A percentile compares a stretch with the other conserved stretches of the same genome.
Evolutionary conservation across 2,329 filamentous ascomycete genomes (phyloP).

Genomic region (Xylariaceae sp.): DNA sequence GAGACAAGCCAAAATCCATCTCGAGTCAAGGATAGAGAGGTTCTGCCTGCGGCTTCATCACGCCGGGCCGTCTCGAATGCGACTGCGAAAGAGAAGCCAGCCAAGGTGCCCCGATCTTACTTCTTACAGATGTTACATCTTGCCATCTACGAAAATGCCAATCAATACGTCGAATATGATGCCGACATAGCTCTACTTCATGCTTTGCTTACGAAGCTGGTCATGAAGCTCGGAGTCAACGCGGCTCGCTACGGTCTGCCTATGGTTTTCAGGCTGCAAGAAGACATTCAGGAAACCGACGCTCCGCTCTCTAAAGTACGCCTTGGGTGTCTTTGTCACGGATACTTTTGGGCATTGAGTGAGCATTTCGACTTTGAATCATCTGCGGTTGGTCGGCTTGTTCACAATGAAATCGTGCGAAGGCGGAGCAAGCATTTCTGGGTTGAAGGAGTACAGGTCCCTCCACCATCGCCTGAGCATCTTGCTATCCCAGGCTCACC

Average conservation of each 20-base stretch:
- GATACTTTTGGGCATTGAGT: conserved; percentile 79
- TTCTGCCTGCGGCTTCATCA: conserved; percentile 42
- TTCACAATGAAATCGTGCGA: conserved; percentile 73
- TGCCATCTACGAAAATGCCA: conserved; percentile 82
- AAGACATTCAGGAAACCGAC: conserved; percentile 70
- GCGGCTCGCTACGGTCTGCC: conserved; percentile 74
- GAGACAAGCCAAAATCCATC: conserved; percentile 49
- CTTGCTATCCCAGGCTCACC: conserved; percentile 54
- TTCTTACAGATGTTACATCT: conserved; percentile 83
- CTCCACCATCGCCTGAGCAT: conserved; percentile 61
- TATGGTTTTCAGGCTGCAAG: conserved; percentile 86
- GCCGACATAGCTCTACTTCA: conserved; percentile 76
- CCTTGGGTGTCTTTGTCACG: conserved; percentile 80
- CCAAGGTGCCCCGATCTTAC: conserved; percentile 56
- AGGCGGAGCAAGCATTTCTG: conserved; percentile 74
- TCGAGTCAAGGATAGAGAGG: conserved; percentile 41
- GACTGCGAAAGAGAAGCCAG: conserved; percentile 57
- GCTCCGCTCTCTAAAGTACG: conserved; percentile 71
- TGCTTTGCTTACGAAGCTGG: conserved; percentile 70
- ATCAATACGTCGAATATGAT: conserved; percentile 70
- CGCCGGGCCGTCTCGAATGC: conserved; percentile 68
- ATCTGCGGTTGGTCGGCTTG: conserved; percentile 64
- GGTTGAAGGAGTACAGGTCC: conserved; percentile 71
- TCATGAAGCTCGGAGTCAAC: conserved; percentile 78
- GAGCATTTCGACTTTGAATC: conserved; percentile 76